Conservation (phyloP, 805 yeast species). For the Dipodascopsis tothii region DNA sequence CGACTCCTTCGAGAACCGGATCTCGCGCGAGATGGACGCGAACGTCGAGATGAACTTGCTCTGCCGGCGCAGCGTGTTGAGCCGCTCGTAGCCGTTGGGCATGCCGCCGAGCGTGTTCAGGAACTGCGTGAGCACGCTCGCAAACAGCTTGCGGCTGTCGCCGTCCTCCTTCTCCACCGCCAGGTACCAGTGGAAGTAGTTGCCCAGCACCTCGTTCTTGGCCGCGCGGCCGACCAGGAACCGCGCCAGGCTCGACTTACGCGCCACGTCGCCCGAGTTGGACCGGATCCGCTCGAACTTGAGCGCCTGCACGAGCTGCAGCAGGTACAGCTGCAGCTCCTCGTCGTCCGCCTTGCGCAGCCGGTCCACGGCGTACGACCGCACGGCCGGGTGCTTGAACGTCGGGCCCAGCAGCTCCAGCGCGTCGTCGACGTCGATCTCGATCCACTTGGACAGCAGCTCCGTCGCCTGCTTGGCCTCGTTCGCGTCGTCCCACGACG, state of each 20-base stretch:
- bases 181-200: slow-evolving; percentile 84
- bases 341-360: slow-evolving; percentile 68
- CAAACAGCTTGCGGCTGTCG: slow-evolving; percentile 37
- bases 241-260: slow-evolving; percentile 35
- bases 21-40: slow-evolving; percentile 54
- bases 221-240: slow-evolving; percentile 69
- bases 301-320: slow-evolving; percentile 87
- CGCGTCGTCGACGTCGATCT: slow-evolving; percentile 76
- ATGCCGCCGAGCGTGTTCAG: slow-evolving; percentile 32
- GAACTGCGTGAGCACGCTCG: slow-evolving; percentile 43
- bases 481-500: slow-evolving; percentile 76
- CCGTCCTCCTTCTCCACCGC: slow-evolving; percentile 79
- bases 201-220: slow-evolving; percentile 60
- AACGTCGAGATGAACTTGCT: slow-evolving; percentile 60
- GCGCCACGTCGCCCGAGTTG: slow-evolving; percentile 8
- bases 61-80: slow-evolving; percentile 45
- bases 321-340: slow-evolving; percentile 64
- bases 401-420: slow-evolving; percentile 75
- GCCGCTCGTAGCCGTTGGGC: slow-evolving; percentile 28
- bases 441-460: slow-evolving; percentile 61
- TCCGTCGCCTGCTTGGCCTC: slow-evolving; percentile 77
- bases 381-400: slow-evolving; percentile 62
- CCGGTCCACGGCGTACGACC: slow-evolving; percentile 84
- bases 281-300: slow-evolving; percentile 53
- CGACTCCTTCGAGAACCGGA: slow-evolving; percentile 64